Evolutionary conservation across 2,329 filamentous ascomycete genomes (phyloP).

Genomic region (Peltaster fructicola): DNA sequence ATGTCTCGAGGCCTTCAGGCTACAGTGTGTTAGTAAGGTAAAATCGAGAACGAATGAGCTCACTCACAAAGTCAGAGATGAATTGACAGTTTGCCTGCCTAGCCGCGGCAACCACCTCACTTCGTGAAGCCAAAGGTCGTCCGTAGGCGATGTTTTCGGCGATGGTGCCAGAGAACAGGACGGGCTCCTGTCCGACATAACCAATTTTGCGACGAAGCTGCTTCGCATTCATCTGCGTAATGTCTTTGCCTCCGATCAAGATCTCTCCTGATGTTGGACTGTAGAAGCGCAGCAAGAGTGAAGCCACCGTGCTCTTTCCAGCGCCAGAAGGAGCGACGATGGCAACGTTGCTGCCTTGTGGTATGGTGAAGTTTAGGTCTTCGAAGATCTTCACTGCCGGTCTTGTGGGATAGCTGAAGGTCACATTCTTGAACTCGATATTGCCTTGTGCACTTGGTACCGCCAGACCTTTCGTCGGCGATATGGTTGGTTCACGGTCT

Average conservation of each 20-base stretch:
- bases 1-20: conserved; percentile 87
- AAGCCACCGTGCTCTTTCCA: conserved; percentile 89
- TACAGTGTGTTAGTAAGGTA: conserved; percentile 13
- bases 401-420: conserved; percentile 83
- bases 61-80: conserved; percentile 69
- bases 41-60: conserved; percentile 3
- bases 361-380: conserved; percentile 74
- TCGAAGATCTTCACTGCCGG: conserved; percentile 87
- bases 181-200: conserved; percentile 88
- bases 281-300: conserved; percentile 84
- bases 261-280: conserved; percentile 61
- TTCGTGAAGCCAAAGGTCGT: conserved; percentile 55
- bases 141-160: conserved; percentile 88
- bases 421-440: conserved; percentile 73
- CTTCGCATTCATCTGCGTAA: conserved; percentile 78
- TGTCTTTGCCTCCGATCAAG: conserved; percentile 67
- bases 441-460: conserved; percentile 73
- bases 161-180: conserved; percentile 72
- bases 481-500: conserved; percentile 71
- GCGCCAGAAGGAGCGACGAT: conserved; percentile 93
- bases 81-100: conserved; percentile 90
- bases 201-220: conserved; percentile 83
- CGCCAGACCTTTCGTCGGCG: conserved; percentile 63
- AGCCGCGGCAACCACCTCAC: conserved; percentile 73
- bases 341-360: conserved; percentile 83